Base-by-base conservation (phyloP, 2,329 filamentous ascomycete genomes). In the Calycina herbarum region DNA sequence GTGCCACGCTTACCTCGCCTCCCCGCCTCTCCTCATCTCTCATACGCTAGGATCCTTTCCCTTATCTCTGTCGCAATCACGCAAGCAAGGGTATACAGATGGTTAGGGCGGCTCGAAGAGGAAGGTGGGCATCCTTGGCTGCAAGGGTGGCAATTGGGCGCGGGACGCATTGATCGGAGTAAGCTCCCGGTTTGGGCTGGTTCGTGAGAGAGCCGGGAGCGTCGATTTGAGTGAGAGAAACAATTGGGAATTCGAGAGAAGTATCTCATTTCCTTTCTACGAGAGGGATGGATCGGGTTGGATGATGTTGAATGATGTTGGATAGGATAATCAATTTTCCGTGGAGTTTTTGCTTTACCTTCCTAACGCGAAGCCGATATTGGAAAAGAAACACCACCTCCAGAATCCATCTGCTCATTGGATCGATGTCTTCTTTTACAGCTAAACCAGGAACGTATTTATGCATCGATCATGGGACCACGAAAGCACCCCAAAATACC, bases 11-110 rank as follows among this genome's bases (percentile, higher is more conserved):
- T 13, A 54, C 48, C 48, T 54, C 20, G 20, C 20, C 48, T 54
- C n/a, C 48, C 48, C 48, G 8, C 45, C 45, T 20, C 45, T 20
- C n/a, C 5, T 17, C 42, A 48, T 48, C 42, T 51, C n/a, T 51
- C 45, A 51, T 51, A 51, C 45, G 45, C 45, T 51, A 51, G 45
- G 45, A 51, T 54, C 56, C 27, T 57, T 57, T 57, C 56, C 54
- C 56, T 57, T 57, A 57, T 57, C 56, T 31, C 13, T 57, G 27
- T 57, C 56, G 27, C 56, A 13, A 57, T 57, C 56, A 33, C 27
- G 27, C 29, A 57, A 29, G n/a, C 56, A n/a, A 24, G 56, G 29
- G 10, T 31, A 15, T 57, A 13, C 29, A 35, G 27, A 33, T 35
- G 20, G 5, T 17, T 27, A 54, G 48, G 27, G 48, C 48, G 20